A percentile compares a stretch with the other conserved stretches of the same genome.
Conservation (phyloP, 2,329 filamentous ascomycete genomes). For the Trichoderma afroharzianum region DNA sequence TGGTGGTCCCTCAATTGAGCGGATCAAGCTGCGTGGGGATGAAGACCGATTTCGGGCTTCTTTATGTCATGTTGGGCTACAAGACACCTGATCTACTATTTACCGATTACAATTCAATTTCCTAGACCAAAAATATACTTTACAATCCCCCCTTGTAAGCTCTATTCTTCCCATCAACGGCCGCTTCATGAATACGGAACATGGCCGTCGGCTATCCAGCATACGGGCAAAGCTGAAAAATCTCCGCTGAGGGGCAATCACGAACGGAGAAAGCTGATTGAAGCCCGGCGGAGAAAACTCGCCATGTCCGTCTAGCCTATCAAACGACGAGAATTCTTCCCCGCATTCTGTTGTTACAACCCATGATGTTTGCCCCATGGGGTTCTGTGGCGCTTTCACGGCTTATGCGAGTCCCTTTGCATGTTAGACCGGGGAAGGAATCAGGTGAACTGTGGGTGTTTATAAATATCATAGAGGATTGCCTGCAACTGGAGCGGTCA, state of each 20-base stretch:
- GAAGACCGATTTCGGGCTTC: not conserved
- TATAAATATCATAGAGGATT: constrained; percentile 8
- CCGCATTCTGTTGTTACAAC: not conserved
- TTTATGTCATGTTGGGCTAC: no score
- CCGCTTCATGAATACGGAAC: not conserved
- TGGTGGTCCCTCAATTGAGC: not conserved
- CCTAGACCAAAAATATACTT: not conserved
- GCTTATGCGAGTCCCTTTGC: not conserved
- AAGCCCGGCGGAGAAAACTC: constrained; percentile 13
- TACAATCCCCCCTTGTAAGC: not conserved
- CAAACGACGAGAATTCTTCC: not conserved
- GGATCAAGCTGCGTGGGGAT: not conserved
- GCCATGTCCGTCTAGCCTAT: constrained; percentile 5
- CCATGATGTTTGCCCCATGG: not conserved
- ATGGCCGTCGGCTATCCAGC: not conserved
- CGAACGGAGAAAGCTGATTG: not conserved
- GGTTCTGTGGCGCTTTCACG: not conserved
- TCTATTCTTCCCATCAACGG: not conserved
- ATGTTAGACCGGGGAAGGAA: not conserved
- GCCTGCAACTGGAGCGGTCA: not conserved
- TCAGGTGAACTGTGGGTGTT: not conserved
- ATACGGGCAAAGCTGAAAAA: not conserved
- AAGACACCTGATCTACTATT: not conserved
- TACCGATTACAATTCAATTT: not conserved
- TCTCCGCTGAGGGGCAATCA: not conserved